Base-by-base conservation (phyloP, 768 basidiomycete genomes). In the Mycena haematopus region DNA sequence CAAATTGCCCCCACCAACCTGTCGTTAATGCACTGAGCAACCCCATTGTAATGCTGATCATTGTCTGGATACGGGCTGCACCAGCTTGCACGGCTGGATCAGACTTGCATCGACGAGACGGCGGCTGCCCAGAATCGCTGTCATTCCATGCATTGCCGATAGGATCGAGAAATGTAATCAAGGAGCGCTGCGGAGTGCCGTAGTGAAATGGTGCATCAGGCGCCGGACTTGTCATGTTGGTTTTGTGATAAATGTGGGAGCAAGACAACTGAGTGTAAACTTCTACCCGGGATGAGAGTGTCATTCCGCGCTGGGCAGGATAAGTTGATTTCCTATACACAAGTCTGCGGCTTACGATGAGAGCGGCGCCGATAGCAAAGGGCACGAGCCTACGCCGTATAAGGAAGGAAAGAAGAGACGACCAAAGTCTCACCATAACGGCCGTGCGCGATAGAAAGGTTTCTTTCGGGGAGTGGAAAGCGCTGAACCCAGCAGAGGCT, bases 1-100 rank as follows among this genome's bases (percentile, higher is more conserved):
- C 86, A 56, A 89, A 90, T 58, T 85, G 85, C 29, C 93, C 92
- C 95, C 95, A 97, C 86, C 89, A 94, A 2, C 90, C 91, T 0
- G 93, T 92, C 6, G 92, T 95, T 29, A 96, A 74, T 0, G 92
- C 93, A 21, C 90, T 90, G 15, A 97, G 82, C 4, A 87, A 67
- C 6, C 95, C 95, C 85, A 90, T 89, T 2, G 81, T 87, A 14
- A 89, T 87, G 0, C 87, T 92, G 84, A 94, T 89, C 59, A 86
- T 79, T 2, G 86, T 87, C 68, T 93, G 92, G 14, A 93, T 76
- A 36, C 83, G 82, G 8, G 91, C 92, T 0, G 66, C 66, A 27
- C 56, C 45, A 13, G 62, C 58, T 25, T 33, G 24, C 17, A 67
- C 66, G 1, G 55, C 60, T 22, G 65, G 60, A 44, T 69, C 65